Base-by-base conservation (phyloP, 2,329 filamentous ascomycete species). In the Fusarium staphyleae region DNA sequence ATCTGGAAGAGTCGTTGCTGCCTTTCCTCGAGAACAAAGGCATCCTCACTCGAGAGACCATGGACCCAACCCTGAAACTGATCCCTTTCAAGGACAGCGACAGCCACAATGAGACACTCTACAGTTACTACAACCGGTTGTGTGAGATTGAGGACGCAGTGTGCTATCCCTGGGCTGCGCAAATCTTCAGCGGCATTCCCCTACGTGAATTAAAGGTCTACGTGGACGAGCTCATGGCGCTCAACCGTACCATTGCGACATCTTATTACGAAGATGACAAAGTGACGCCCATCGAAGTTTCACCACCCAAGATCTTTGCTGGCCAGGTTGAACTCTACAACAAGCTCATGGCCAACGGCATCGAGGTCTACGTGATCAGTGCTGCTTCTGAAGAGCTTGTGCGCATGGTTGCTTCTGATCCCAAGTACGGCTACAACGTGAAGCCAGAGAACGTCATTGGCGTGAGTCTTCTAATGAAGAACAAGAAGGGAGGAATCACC, bases 181-280 rank as follows among this genome's bases (percentile, higher is more conserved):
- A 78, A 52, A 68, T 77, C 49, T 78, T 74, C 42, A 69, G 71
- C 33, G 76, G 75, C 19, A 65, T 78, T 28, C 70, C 76, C 1
- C 70, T 82, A 47, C 71, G 75, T 44, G 72, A 79, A 54, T 72
- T 79, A 29, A 78, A 77, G 65, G 74, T 71, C 52, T 76, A 77
- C 57, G 74, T 78, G 2, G 79, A 80, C 57, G 74, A 80, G 56
- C 71, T 81, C 52, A 76, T 80, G 68, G 71, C 75, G 1, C 70
- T 75, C 50, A 74, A 76, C 64, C 55, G 41, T 19, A 72, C 71
- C 8, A 70, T 78, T 4, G 54, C 68, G 5, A 67, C 69, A n/a
- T 70, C 64, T 5, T 76, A 77, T 58, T 75, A 64, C 36, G 69
- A 73, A 9, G 72, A 57, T 14, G 74, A 70, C 14, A 63, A 65